Base-by-base conservation (phyloP, 768 basidiomycete species). In the Pleurotus cornucopiae region DNA sequence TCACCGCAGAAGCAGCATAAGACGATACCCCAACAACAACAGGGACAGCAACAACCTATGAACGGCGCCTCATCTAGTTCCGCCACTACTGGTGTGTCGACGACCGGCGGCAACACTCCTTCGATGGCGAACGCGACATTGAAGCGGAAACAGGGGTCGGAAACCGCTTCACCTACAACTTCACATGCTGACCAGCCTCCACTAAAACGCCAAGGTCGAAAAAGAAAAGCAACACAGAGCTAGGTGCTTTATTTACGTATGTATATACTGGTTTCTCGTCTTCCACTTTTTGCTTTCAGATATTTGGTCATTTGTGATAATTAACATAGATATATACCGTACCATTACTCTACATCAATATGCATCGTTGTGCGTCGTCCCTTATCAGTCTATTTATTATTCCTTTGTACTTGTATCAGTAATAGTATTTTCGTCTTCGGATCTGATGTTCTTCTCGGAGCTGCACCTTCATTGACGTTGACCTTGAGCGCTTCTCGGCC, bases 1-100 rank as follows among this genome's bases (percentile, higher is more conserved):
- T 80, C 82, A 21, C 82, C 81, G 11, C 78, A 76, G 68, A 88
- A 89, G 70, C 82, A 82, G 69, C 78, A 80, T 64, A 86, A 86
- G 65, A 77, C 78, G 48, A 78, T 81, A 58, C 78, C 77, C 43
- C 60, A 51, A n/a, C 48, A 34, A 20, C 64, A 56, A 37, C 62
- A 58, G 25, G 60, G 54, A 40, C 57, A 63, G 0, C 61, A 65
- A 46, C 66, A 72, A 1, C 61, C 69, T 51, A 71, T 71, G 55
- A 64, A 71, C 2, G 64, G 70, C 4, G 66, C 70, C 46, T 68
- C 71, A 56, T 68, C 80, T 58, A 25, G 54, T 20, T 51, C 58
- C 23, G 54, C 69, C n/a, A 67, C 70, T 12, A 63, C 64, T 18
- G 57, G 66, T 11, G 70, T 73, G 30, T 69, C 75, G 1, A 67